Evolutionary conservation across 1,284 basidiomycete species (phyloP).

Genomic region (Leccinum pachyderme): DNA sequence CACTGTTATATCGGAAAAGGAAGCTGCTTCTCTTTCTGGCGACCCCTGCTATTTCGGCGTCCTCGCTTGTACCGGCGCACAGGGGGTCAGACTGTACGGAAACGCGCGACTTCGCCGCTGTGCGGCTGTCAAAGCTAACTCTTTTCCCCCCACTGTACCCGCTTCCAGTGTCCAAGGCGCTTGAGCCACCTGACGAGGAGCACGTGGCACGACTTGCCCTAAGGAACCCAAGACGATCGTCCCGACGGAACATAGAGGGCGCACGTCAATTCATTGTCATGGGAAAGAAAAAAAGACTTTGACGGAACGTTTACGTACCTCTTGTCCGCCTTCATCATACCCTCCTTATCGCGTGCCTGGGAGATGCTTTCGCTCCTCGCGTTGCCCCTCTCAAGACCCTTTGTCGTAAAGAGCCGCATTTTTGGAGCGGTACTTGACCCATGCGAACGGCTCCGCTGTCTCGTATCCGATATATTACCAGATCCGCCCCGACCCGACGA

Average conservation of each 20-base stretch:
- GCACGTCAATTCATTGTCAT: background rate
- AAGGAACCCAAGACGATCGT: background rate
- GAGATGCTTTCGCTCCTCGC: slow-evolving; percentile 34
- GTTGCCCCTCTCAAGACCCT: slow-evolving; percentile 68
- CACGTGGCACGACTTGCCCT: slow-evolving; percentile 16
- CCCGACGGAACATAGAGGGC: background rate
- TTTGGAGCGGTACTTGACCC: slow-evolving; percentile 20
- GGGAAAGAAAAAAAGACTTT: background rate
- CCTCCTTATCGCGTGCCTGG: slow-evolving; percentile 40
- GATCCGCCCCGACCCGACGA: slow-evolving; percentile 42
- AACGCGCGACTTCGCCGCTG: background rate
- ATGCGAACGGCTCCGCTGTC: slow-evolving; percentile 29
- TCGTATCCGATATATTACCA: slow-evolving; percentile 29
- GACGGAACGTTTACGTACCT: slow-evolving; percentile 30
- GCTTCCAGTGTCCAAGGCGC: background rate
- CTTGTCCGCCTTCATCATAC: slow-evolving; percentile 31
- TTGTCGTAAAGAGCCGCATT: slow-evolving; percentile 47
- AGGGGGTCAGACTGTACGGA: background rate
- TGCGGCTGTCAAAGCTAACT: background rate
- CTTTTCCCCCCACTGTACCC: slow-evolving; percentile 1
- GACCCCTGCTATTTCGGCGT: background rate
- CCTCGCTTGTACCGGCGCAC: background rate
- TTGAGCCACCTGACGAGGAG: slow-evolving; percentile 14
- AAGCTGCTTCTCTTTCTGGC: slow-evolving; percentile 5
- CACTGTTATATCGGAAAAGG: slow-evolving; percentile 1